Percentiles rank a stretch among this genome's conserved stretches.
These are phyloP conservation scores for Myxozyma mucilagina DNA, from an alignment of 805 yeast genomes.

Conservation along the genomic window DNA sequence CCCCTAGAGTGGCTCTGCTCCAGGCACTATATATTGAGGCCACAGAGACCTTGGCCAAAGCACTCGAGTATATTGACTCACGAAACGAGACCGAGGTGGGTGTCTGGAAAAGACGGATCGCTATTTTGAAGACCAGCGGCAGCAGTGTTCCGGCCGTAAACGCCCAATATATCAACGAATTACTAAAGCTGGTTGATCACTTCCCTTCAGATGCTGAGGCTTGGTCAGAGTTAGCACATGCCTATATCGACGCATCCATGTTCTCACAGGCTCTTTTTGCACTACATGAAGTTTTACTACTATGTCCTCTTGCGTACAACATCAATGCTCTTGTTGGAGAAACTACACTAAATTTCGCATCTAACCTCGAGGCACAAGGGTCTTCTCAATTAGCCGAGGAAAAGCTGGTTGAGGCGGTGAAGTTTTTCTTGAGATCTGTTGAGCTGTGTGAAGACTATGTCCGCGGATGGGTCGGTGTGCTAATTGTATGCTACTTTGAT, in stretches of 20 bases:
- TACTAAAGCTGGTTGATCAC: constrained; percentile 56
- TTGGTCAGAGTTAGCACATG: constrained; percentile 74
- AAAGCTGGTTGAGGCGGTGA: constrained; percentile 37
- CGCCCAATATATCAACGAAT: constrained; percentile 52
- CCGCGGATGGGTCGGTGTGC: constrained; percentile 75
- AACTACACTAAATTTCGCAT: constrained; percentile 37
- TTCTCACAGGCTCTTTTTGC: constrained; percentile 67
- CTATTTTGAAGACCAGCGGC: constrained; percentile 35
- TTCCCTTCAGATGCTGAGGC: constrained; percentile 74
- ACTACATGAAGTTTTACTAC: constrained; percentile 66
- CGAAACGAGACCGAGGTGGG: constrained; percentile 38
- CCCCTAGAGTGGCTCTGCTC: constrained; percentile 59
- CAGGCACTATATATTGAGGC: constrained; percentile 60
- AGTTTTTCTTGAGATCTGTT: constrained; percentile 65
- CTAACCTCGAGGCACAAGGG: constrained; percentile 15
- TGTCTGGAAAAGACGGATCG: constrained; percentile 40
- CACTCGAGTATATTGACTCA: constrained; percentile 43
- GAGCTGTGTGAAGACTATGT: constrained; percentile 71
- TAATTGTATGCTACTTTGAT: constrained; percentile 34
- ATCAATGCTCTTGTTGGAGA: constrained; percentile 67
- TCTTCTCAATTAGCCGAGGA: constrained; percentile 32
- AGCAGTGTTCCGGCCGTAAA: constrained; percentile 39
- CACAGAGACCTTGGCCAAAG: constrained; percentile 45
- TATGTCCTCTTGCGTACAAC: constrained; percentile 69
- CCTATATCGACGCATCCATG: constrained; percentile 62